phyloP scores from a whole-genome alignment of 164 flowering plant genomes.

The Platanus orientalis region DNA sequence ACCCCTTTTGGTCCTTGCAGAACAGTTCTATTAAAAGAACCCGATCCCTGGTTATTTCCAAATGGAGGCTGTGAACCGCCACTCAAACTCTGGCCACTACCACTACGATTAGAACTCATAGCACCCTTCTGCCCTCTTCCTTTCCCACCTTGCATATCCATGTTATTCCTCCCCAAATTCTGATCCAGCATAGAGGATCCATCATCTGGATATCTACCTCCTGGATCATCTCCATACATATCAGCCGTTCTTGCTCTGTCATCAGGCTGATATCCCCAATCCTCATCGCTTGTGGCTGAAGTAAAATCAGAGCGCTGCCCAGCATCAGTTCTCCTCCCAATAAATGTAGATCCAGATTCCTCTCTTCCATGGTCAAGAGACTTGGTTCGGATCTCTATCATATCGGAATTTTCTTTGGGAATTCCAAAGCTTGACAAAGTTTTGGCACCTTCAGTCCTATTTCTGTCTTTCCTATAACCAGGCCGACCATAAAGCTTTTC shows the following conservation, averaged over 20 bases:
- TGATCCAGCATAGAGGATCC: slow-evolving; percentile 40
- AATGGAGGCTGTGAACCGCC: slow-evolving; percentile 51
- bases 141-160: slow-evolving; percentile 48
- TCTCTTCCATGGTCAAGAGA: slow-evolving; percentile 71
- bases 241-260: slow-evolving; percentile 47
- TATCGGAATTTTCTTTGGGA: slow-evolving; percentile 70
- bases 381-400: slow-evolving; percentile 76
- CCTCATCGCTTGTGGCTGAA: slow-evolving; percentile 45
- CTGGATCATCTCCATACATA: slow-evolving; percentile 43
- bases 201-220: slow-evolving; percentile 59
- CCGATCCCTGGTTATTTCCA: slow-evolving; percentile 53
- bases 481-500: slow-evolving; percentile 64
- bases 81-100: slow-evolving; percentile 43
- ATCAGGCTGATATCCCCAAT: slow-evolving; percentile 48
- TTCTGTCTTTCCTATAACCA: slow-evolving; percentile 62
- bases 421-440: slow-evolving; percentile 68
- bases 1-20: slow-evolving; percentile 59
- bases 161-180: slow-evolving; percentile 48
- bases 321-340: slow-evolving; percentile 41
- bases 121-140: slow-evolving; percentile 56
- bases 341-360: slow-evolving; percentile 44
- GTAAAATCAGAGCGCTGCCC: slow-evolving; percentile 43
- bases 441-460: slow-evolving; percentile 65
- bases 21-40: slow-evolving; percentile 44
- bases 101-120: slow-evolving; percentile 30